These are phyloP conservation scores for Aspergillus nidulans DNA, from an alignment of 495 filamentous ascomycete species.

Conservation along the genomic window DNA sequence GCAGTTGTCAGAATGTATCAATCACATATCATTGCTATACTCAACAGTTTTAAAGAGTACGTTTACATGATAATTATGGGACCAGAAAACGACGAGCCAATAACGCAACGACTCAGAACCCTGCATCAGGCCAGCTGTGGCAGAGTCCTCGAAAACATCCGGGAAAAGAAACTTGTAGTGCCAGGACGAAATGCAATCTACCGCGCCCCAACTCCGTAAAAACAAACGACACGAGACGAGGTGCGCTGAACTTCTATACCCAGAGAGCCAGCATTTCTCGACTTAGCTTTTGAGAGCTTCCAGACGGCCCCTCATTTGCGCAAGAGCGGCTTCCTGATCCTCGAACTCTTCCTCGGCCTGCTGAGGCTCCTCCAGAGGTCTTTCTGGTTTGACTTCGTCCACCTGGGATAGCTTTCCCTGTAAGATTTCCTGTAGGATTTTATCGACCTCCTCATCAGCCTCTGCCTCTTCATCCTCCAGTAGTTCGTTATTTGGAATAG, in stretches of 20 bases:
- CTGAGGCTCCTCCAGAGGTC: slow-evolving; percentile 53
- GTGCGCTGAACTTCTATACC: not conserved
- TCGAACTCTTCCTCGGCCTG: slow-evolving; percentile 70
- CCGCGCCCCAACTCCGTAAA: slow-evolving; percentile 15
- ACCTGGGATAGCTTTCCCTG: slow-evolving; percentile 74
- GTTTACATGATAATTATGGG: not conserved
- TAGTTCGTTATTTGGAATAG: slow-evolving; percentile 65
- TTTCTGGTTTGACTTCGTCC: slow-evolving; percentile 47
- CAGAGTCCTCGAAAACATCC: slow-evolving; percentile 4
- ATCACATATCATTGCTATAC: too few relatives aligned
- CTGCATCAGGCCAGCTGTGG: slow-evolving; percentile 15
- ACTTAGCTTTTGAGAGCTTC: slow-evolving; percentile 85
- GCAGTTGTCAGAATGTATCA: too few relatives aligned
- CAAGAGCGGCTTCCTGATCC: slow-evolving; percentile 79
- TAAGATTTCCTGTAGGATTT: slow-evolving; percentile 83
- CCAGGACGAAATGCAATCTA: slow-evolving; percentile 12
- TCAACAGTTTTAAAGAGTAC: too few relatives aligned
- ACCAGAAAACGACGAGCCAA: not conserved
- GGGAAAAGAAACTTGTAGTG: not conserved
- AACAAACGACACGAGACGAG: not conserved
- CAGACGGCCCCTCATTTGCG: slow-evolving; percentile 86
- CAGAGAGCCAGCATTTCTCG: not conserved
- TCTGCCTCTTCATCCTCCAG: slow-evolving; percentile 82
- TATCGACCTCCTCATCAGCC: slow-evolving; percentile 86
- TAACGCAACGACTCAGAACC: not conserved